Conservation (phyloP, 1,284 basidiomycete genomes). For the Malassezia japonica region DNA sequence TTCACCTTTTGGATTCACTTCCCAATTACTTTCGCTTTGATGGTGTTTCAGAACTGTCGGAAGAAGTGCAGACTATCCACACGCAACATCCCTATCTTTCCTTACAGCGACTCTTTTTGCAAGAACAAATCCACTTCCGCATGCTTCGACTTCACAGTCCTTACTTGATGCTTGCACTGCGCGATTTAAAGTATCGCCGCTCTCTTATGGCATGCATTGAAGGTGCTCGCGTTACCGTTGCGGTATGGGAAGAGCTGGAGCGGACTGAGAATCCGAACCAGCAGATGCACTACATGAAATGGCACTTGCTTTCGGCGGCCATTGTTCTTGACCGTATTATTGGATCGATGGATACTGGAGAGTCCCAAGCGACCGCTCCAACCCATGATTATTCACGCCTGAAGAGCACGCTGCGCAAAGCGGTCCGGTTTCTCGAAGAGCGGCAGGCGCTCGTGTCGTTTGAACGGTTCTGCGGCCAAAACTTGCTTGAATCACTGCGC, state of each 20-base stretch:
- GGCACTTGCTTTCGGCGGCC: neutral
- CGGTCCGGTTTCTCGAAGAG: neutral
- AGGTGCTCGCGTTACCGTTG: neutral
- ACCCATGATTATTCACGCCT: neutral
- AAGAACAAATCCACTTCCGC: conserved; percentile 25
- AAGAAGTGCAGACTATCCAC: neutral
- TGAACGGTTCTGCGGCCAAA: neutral
- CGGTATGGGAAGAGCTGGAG: neutral
- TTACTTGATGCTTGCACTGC: conserved; percentile 24
- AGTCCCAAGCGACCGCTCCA: neutral
- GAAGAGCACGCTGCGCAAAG: neutral
- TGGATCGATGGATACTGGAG: neutral
- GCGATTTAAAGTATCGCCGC: conserved; percentile 21
- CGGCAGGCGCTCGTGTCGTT: neutral
- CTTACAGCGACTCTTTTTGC: conserved; percentile 25
- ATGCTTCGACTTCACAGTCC: conserved; percentile 29
- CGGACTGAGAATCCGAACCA: conserved; percentile 1
- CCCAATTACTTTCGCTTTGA: conserved; percentile 2
- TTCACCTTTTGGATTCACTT: neutral
- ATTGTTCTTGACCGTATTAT: neutral
- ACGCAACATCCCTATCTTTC: conserved; percentile 23
- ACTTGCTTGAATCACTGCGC: neutral
- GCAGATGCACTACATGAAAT: neutral
- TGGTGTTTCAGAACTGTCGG: neutral
- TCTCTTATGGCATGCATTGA: conserved; percentile 16